Evolutionary conservation across 2,329 filamentous ascomycete species (phyloP), one percentile per base, ranked within the genome.

Genomic region (Ophiostoma montium): DNA sequence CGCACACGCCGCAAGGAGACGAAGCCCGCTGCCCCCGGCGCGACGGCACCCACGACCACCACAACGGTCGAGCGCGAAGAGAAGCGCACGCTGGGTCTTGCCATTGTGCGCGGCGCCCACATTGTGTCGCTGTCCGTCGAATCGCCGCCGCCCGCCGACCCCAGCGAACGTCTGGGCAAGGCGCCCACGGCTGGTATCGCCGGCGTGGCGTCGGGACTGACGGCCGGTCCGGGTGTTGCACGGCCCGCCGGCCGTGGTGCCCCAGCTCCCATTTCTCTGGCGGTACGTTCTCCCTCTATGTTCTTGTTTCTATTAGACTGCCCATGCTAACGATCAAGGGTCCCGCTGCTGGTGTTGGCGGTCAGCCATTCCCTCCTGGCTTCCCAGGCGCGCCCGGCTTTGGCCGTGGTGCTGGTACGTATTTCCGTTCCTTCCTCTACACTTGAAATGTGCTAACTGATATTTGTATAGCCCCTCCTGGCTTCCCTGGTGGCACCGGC

Each of bases 61-160:
- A 71, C 84, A 45, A 71, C 84, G 45, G 75, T 94, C 58, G 88
- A 95, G 69, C 80, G 84, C 13, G 90, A 98, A 69, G 92, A 96
- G 70, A 96, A 96, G 75, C 84, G 92, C 61, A 94, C 88, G n/a
- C 78, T 98, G 33, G 92, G 92, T 51, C 75, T 98, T 56, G 89
- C 86, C 16, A 98, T 98, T 59, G 79, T 98, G 55, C 87, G 92
- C 60, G 92, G 92, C 60, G 87, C 89, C 50, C 85, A 95, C 58
- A 92, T 98, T 54, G 86, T 98, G 55, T 95, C 89, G 19, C 78
- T 94, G 53, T 94, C 90, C 9, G 89, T 95, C 55, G 94, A 98
- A 63, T 94, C 90, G 51, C 90, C 92, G 49, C 92, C 92, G 43
- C 90, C 94, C 10, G 86, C 89, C 60, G 92, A 98, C 61, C 90